Evolutionary conservation across 2,329 filamentous ascomycete genomes (phyloP).

Genomic region (Calcarisporium arbuscula): DNA sequence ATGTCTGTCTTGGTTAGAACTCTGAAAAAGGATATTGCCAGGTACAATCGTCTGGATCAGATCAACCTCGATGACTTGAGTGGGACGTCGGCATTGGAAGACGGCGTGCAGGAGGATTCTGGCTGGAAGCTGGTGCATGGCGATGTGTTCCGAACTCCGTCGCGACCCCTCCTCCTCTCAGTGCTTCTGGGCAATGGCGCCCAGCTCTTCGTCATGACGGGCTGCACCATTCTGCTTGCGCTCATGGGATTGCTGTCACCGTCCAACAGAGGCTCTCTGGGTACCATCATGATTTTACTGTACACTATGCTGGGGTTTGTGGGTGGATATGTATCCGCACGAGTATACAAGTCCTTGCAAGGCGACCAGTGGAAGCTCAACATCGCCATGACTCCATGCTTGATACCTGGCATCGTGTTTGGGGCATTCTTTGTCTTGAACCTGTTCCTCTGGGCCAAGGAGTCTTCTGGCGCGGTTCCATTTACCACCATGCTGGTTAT

Average conservation of each 20-base stretch:
- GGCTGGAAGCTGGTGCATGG: conserved; percentile 98
- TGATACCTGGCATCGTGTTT: conserved; percentile 85
- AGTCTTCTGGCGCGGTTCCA: conserved; percentile 87
- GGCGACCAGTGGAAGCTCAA: conserved; percentile 94
- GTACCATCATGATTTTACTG: conserved; percentile 85
- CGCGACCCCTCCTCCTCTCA: conserved; percentile 75
- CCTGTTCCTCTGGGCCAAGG: conserved; percentile 90
- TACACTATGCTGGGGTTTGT: conserved; percentile 92
- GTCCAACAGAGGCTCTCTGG: conserved; percentile 88
- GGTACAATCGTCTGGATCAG: conserved; percentile 91
- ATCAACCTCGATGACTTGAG: conserved; percentile 86
- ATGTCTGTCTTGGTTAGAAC: conserved; percentile 86
- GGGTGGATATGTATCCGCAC: conserved; percentile 81
- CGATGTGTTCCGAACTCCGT: conserved; percentile 88
- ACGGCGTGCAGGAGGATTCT: conserved; percentile 94
- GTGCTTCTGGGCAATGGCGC: conserved; percentile 88
- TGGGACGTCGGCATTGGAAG: conserved; percentile 71
- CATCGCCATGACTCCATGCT: conserved; percentile 77
- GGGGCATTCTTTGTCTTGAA: conserved; percentile 86
- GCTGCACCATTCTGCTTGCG: conserved; percentile 87
- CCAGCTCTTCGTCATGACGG: conserved; percentile 96
- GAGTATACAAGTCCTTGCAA: conserved; percentile 90
- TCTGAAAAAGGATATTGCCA: conserved; percentile 87
- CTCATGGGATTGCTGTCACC: conserved; percentile 92
- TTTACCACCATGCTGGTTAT: conserved; percentile 96